Conservation (phyloP, 1,139 yeast genomes). For the Debaryomyces sp. region DNA sequence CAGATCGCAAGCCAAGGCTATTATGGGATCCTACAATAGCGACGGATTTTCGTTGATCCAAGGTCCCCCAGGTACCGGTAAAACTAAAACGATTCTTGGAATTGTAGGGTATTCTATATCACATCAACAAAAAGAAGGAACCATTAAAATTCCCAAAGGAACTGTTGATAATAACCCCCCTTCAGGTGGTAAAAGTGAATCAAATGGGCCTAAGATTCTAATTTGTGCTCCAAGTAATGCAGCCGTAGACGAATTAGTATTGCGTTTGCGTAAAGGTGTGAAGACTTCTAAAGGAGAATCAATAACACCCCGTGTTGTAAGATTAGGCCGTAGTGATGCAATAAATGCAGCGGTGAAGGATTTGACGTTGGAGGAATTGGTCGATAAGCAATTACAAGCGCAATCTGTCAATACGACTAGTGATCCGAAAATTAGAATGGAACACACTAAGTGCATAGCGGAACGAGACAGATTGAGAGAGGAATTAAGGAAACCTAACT, state of each 20-base stretch:
- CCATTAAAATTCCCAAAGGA: constrained; percentile 29
- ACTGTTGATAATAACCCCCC: constrained; percentile 1
- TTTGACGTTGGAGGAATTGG: constrained; percentile 83
- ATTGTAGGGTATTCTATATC: constrained; percentile 77
- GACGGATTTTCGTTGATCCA: constrained; percentile 89
- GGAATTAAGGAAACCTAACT: constrained; percentile 33
- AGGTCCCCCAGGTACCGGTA: constrained; percentile 99
- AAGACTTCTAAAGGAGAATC: constrained; percentile 56
- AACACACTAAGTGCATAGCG: constrained; percentile 53
- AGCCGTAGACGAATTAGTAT: constrained; percentile 93
- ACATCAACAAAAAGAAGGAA: constrained; percentile 25
- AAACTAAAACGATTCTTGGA: constrained; percentile 94
- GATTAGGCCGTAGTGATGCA: constrained; percentile 90
- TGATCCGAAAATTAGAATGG: constrained; percentile 52
- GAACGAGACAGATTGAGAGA: constrained; percentile 54
- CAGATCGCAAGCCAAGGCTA: constrained; percentile 88
- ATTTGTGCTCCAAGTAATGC: constrained; percentile 99
- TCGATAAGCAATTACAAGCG: constrained; percentile 63
- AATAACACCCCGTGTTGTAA: constrained; percentile 72
- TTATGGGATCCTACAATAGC: constrained; percentile 66
- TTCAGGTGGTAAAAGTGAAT: constrained; percentile 4
- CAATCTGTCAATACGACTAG: constrained; percentile 33
- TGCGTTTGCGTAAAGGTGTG: constrained; percentile 80
- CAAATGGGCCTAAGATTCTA: constrained; percentile 49
- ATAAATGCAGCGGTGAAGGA: constrained; percentile 82